Evolutionary conservation across 306 rosid genomes (phyloP).

Genomic region (Lablab purpureus): DNA sequence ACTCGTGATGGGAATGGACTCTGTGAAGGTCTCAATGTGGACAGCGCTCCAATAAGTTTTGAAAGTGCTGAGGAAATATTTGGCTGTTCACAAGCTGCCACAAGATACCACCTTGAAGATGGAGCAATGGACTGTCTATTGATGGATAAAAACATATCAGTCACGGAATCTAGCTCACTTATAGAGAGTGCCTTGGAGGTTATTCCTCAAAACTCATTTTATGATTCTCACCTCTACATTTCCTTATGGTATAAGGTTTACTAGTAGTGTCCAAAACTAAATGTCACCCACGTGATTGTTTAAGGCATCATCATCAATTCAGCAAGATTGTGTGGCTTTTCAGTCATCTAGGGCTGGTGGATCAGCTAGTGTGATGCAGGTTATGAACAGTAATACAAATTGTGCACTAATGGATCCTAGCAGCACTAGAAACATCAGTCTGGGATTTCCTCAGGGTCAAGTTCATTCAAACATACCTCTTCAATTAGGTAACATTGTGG

Average conservation of each 20-base stretch:
- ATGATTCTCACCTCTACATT: conserved; percentile 30
- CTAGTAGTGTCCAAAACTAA: conserved; percentile 41
- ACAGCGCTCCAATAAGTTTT: conserved; percentile 51
- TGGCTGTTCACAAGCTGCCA: conserved; percentile 56
- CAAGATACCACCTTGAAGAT: conserved; percentile 60
- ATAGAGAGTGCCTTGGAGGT: conserved; percentile 74
- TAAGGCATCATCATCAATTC: conserved; percentile 72
- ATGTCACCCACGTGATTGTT: conserved; percentile 30
- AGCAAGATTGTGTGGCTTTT: conserved; percentile 62
- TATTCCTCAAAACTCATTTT: conserved; percentile 25
- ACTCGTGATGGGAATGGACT: conserved; percentile 56
- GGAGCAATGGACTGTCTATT: conserved; percentile 67
- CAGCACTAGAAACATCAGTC: conserved; percentile 56
- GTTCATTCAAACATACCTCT: conserved; percentile 65
- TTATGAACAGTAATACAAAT: conserved; percentile 53
- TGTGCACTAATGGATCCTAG: conserved; percentile 59
- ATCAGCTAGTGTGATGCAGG: conserved; percentile 56
- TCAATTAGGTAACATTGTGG: conserved; percentile 65
- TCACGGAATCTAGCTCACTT: conserved; percentile 64
- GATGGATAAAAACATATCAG: conserved; percentile 65
- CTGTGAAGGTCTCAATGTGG: conserved; percentile 64
- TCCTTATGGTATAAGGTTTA: conserved; percentile 8
- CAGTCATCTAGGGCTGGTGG: conserved; percentile 59
- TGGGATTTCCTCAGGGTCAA: conserved; percentile 74
- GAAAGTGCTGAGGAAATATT: conserved; percentile 62